Evolutionary conservation across 352 stramenopile species (phyloP).

Genomic region (Phytopythium oedochilum): DNA sequence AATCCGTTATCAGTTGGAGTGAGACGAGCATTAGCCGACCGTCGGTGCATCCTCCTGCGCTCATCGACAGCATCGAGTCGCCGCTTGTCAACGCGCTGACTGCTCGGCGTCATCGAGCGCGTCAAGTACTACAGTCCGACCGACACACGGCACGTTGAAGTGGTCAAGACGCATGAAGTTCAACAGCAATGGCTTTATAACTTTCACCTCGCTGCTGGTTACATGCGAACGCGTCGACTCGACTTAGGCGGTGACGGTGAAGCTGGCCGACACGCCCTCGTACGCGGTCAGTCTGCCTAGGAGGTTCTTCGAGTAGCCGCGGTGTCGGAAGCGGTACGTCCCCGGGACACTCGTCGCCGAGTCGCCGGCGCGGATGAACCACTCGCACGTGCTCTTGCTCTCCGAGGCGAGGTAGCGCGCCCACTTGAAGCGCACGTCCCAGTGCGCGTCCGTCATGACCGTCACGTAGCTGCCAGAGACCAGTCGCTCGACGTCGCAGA

Average conservation of each 20-base stretch:
- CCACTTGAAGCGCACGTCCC: constrained; percentile 47
- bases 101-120: neutral
- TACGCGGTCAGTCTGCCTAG: constrained; percentile 24
- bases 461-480: constrained; percentile 15
- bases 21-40: neutral
- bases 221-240: no score
- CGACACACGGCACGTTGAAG: neutral
- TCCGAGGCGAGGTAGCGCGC: constrained; percentile 16
- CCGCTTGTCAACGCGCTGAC: neutral
- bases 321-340: constrained; percentile 40
- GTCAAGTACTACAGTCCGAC: neutral
- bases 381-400: constrained; percentile 43
- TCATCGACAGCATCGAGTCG: no score
- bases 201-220: no score
- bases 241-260: constrained; percentile 12
- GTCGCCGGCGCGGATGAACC: constrained; percentile 28
- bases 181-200: neutral
- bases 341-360: constrained; percentile 22
- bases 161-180: neutral
- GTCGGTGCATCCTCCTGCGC: neutral
- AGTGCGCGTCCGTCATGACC: constrained; percentile 47
- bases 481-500: constrained; percentile 45
- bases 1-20: neutral
- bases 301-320: constrained; percentile 33
- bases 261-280: constrained; percentile 21